Evolutionary conservation across 1,284 basidiomycete genomes (phyloP), one percentile per base, ranked within the genome.

Genomic region (Leccinum pachyderme): DNA sequence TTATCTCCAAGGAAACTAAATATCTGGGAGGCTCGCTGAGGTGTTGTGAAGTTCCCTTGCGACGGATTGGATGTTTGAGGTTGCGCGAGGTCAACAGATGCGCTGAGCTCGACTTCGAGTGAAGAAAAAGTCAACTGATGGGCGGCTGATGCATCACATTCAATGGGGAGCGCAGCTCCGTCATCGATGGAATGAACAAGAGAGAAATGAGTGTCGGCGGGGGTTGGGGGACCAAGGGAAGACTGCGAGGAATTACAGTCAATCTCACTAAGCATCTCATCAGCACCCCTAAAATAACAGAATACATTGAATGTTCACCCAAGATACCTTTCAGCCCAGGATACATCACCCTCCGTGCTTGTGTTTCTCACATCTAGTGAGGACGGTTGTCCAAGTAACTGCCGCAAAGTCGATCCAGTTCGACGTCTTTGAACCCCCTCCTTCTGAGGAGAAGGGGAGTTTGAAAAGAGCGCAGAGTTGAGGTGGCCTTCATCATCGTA

Each of bases 251-350:
- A 79, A 33, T 69, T 67, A 51, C 69, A 73, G 47, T 78, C 77
- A 13, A 72, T 74, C 65, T 83, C 81, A 12, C 81, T 83, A 59
- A 51, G 52, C 6, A 11, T 22, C 31, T 44, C 5, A 43, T 66
- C 32, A 59, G 32, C 25, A 22, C 35, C 31, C 52, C 43, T 18
- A 15, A 24, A 24, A 46, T 37, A 12, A 51, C 29, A 32, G 33
- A 43, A 49, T 5, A 15, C 18, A 39, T 35, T 29, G 22, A 15
- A n/a, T 2, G 63, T 82, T 57, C 63, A 89, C 88, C 77, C 80
- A 54, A 91, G 74, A 67, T 81, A 84, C 33, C 79, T 78, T 71
- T 91, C 88, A 11, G 88, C 88, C 88, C 88, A 91, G 3, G 86
- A 89, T 51, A 91, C 87, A 62, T 90, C 88, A 9, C 86, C 83